Conservation (phyloP, 1,139 yeast species). For the Blastobotrys ciferrii region DNA sequence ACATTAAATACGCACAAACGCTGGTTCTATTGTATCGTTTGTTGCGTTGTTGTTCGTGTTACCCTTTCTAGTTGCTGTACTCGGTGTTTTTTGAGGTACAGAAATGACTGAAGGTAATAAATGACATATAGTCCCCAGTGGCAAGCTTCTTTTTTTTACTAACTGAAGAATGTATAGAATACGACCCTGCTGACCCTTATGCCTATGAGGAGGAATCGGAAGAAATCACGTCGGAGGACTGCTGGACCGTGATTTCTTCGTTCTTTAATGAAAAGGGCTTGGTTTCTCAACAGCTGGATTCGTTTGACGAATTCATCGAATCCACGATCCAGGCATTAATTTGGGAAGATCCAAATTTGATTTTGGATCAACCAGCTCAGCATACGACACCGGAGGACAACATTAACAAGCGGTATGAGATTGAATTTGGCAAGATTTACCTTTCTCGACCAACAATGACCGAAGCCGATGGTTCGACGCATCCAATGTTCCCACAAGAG, state of each 20-base stretch:
- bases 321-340: constrained; percentile 95
- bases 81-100: background rate
- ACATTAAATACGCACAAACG: background rate
- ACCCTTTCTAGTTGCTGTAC: background rate
- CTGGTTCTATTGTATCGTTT: background rate
- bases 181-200: constrained; percentile 51
- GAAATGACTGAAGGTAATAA: background rate
- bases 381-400: constrained; percentile 89
- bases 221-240: constrained; percentile 94
- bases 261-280: constrained; percentile 95
- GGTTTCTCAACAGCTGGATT: constrained; percentile 96
- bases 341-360: constrained; percentile 91
- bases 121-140: background rate
- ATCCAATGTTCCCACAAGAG: constrained; percentile 97
- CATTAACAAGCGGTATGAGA: constrained; percentile 88
- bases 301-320: constrained; percentile 96
- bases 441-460: constrained; percentile 97
- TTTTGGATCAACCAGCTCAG: constrained; percentile 97
- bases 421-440: constrained; percentile 93
- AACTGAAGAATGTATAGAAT: constrained; percentile 3
- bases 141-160: background rate
- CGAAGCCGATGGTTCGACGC: constrained; percentile 99
- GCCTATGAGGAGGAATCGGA: constrained; percentile 60
- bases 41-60: background rate
- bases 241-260: constrained; percentile 97